phyloP scores from a whole-genome alignment of 1,284 basidiomycete genomes.

The Cryptococcus depauperatus region DNA sequence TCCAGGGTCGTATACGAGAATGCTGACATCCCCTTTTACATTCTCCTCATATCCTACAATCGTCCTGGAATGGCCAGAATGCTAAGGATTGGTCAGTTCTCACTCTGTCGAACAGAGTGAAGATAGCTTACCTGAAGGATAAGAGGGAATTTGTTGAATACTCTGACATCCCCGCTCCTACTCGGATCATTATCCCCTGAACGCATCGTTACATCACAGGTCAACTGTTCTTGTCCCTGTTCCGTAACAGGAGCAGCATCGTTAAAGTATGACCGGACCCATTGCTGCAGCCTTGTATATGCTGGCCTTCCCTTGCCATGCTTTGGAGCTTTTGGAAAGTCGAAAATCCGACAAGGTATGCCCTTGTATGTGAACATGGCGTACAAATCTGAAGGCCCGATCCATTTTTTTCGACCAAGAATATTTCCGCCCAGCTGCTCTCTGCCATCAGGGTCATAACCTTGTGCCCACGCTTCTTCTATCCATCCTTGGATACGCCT shows the following conservation, averaged over 20 bases:
- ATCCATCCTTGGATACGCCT: conserved; percentile 67
- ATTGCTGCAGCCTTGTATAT: conserved; percentile 26
- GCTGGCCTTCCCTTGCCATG: conserved; percentile 13
- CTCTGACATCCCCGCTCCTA: conserved; percentile 41
- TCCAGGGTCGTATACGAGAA: conserved; percentile 72
- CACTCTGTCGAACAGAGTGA: neutral
- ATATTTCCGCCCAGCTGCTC: conserved; percentile 54
- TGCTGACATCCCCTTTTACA: conserved; percentile 53
- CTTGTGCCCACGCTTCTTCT: conserved; percentile 67
- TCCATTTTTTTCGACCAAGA: conserved; percentile 61
- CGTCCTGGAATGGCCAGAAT: conserved; percentile 72
- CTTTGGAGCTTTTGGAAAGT: conserved; percentile 35
- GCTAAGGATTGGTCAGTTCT: conserved; percentile 46
- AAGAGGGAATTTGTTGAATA: conserved; percentile 62
- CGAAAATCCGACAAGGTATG: conserved; percentile 56
- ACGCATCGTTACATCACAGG: conserved; percentile 27
- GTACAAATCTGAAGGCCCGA: conserved; percentile 59
- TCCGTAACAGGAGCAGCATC: conserved; percentile 1
- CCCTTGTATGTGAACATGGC: conserved; percentile 47
- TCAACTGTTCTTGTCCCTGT: neutral
- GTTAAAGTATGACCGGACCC: conserved; percentile 41
- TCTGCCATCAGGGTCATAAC: conserved; percentile 64
- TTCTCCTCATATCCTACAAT: conserved; percentile 70
- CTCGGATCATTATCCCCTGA: conserved; percentile 12
- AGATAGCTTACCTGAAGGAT: conserved; percentile 51